These are phyloP conservation scores for Zygosaccharomyces pseudobailii DNA, from an alignment of 1,139 yeast genomes.

Conservation along the genomic window DNA sequence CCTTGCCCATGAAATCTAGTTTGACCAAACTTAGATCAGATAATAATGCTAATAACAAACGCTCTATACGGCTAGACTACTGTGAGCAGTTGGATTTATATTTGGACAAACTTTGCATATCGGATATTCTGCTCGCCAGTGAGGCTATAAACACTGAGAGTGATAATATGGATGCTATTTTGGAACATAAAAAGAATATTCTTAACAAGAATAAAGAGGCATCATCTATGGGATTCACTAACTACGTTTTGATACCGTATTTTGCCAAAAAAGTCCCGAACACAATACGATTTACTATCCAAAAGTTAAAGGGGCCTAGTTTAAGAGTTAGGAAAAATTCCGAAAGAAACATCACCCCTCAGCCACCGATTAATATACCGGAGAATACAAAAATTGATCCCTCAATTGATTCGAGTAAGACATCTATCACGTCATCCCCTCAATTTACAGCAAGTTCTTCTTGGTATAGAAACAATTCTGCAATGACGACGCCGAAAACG, in stretches of 20 bases:
- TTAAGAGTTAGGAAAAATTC: slow-evolving; percentile 3
- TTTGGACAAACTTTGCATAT: slow-evolving; percentile 50
- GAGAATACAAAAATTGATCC: slow-evolving; percentile 4
- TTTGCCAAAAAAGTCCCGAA: slow-evolving; percentile 47
- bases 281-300: slow-evolving; percentile 44
- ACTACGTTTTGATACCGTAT: slow-evolving; percentile 51
- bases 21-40: slow-evolving; percentile 29
- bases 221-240: slow-evolving; percentile 47
- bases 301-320: slow-evolving; percentile 47
- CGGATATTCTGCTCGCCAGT: slow-evolving; percentile 47
- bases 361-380: background rate
- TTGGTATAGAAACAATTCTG: background rate
- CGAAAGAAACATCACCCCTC: slow-evolving; percentile 3
- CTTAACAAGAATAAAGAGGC: slow-evolving; percentile 28
- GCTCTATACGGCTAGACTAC: slow-evolving; percentile 15
- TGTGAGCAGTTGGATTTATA: slow-evolving; percentile 41
- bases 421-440: slow-evolving; percentile 18
- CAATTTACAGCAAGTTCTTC: slow-evolving; percentile 5
- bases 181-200: slow-evolving; percentile 23
- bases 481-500: slow-evolving; percentile 5
- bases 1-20: slow-evolving; percentile 7
- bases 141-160: slow-evolving; percentile 24
- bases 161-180: slow-evolving; percentile 11
- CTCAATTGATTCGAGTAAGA: slow-evolving; percentile 10
- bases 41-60: slow-evolving; percentile 2